Conservation (phyloP, 306 rosid species). For the Mimosa bimucronata region DNA sequence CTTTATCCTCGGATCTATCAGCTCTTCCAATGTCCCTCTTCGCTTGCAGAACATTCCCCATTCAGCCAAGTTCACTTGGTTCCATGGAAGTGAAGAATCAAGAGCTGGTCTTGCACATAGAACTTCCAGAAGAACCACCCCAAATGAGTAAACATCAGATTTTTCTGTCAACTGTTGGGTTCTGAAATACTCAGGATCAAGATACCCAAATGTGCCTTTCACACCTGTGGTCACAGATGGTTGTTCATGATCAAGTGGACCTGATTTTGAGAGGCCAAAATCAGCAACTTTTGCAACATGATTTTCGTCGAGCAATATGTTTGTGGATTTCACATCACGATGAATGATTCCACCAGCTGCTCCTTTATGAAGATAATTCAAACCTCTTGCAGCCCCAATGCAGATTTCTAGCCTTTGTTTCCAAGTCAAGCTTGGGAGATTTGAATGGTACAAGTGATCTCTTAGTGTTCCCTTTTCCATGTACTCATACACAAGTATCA, state of each 20-base stretch:
- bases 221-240: constrained; percentile 44
- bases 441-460: constrained; percentile 47
- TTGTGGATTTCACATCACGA: constrained; percentile 61
- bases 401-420: constrained; percentile 62
- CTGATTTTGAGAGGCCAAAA: constrained; percentile 60
- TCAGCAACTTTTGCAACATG: constrained; percentile 64
- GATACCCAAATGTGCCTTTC: constrained; percentile 63
- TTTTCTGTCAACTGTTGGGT: constrained; percentile 57
- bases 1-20: constrained; percentile 50
- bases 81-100: constrained; percentile 39
- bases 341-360: constrained; percentile 58
- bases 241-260: constrained; percentile 52
- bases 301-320: constrained; percentile 58
- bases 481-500: constrained; percentile 61
- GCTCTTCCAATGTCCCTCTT: constrained; percentile 43
- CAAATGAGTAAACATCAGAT: constrained; percentile 66
- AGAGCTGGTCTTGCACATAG: constrained; percentile 60
- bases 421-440: constrained; percentile 45
- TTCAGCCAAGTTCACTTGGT: constrained; percentile 54
- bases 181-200: constrained; percentile 62
- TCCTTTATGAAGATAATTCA: constrained; percentile 63
- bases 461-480: constrained; percentile 58
- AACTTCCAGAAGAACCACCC: constrained; percentile 62
- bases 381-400: constrained; percentile 59
- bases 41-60: constrained; percentile 55